Base-by-base conservation (phyloP, 1,284 basidiomycete species). In the Moniliophthora roreri region DNA sequence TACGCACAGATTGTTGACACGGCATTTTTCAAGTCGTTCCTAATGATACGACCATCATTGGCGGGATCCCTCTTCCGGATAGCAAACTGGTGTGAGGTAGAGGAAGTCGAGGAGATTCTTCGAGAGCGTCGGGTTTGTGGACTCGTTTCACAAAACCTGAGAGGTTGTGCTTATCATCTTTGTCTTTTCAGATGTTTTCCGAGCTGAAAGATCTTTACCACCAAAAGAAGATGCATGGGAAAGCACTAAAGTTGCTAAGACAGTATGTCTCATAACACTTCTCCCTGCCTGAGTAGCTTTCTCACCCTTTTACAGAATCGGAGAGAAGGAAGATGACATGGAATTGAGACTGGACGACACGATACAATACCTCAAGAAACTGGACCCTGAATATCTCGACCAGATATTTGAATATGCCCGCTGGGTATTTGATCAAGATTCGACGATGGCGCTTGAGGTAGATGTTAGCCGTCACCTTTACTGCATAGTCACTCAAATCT, bases 41-140 rank as follows among this genome's bases (percentile, higher is more conserved):
- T 99, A 18, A 78, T 91, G 35, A 89, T 89, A 26, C 80, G 91
- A 52, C 95, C 96, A 0, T 84, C 81, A 8, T 73, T 99, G 54
- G 75, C 99, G 4, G 94, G 93, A 0, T 85, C 93, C 21, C 70
- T 99, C 40, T 98, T 96, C 69, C 81, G 97, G 36, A 78, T 96
- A 37, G 85, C 92, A 18, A 98, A 98, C 69, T 99, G 95, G 93
- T 98, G 95, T 70, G 94, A 98, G 65, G 94, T 98, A 0, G 85
- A 87, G 1, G 93, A 98, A 66, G 93, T 99, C 0, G 95, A 98
- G 67, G 91, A 91, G 64, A 82, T 95, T 53, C 71, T 99, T 40
- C 80, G 84, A 58, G 84, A 85, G 34, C 81, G 89, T 28, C 87
- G 91, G 80, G 94, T 93, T 58, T 51, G 79, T 62, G 20, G 5